Evolutionary conservation across 2,329 filamentous ascomycete species (phyloP).

Genomic region (Parastagonospora avenae): DNA sequence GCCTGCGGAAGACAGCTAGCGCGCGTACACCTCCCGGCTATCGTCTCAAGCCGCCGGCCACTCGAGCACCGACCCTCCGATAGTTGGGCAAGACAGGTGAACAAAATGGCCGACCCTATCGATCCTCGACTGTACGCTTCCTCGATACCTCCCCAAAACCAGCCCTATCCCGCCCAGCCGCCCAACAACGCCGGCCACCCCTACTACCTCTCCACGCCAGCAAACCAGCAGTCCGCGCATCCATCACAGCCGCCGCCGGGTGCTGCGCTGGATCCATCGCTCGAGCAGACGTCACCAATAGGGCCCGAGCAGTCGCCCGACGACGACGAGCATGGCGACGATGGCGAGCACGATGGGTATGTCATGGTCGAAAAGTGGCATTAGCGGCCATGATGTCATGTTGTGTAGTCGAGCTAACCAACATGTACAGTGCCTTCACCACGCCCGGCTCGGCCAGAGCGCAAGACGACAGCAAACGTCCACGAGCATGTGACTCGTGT

Average conservation of each 20-base stretch:
- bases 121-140: constrained; percentile 39
- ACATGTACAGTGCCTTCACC: constrained; percentile 20
- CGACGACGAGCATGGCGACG: constrained; percentile 36
- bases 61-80: constrained; percentile 27
- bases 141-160: constrained; percentile 30
- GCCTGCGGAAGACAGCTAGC: neutral
- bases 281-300: constrained; percentile 38
- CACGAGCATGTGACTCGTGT: constrained; percentile 55
- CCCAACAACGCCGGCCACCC: constrained; percentile 32
- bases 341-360: constrained; percentile 38
- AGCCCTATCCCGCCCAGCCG: constrained; percentile 31
- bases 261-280: constrained; percentile 36
- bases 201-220: constrained; percentile 39
- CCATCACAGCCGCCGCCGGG: constrained; percentile 14
- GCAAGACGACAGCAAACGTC: constrained; percentile 50
- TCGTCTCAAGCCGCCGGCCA: neutral
- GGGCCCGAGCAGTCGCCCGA: constrained; percentile 27
- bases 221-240: constrained; percentile 27
- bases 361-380: neutral
- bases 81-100: constrained; percentile 6
- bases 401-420: constrained; percentile 5
- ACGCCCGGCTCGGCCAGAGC: constrained; percentile 40
- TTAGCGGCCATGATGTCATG: neutral
- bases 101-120: constrained; percentile 37
- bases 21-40: neutral